Percentiles rank a stretch among this genome's conserved stretches.
Evolutionary conservation across 2,329 filamentous ascomycete genomes (phyloP).

Genomic region (Colletotrichum sp.): DNA sequence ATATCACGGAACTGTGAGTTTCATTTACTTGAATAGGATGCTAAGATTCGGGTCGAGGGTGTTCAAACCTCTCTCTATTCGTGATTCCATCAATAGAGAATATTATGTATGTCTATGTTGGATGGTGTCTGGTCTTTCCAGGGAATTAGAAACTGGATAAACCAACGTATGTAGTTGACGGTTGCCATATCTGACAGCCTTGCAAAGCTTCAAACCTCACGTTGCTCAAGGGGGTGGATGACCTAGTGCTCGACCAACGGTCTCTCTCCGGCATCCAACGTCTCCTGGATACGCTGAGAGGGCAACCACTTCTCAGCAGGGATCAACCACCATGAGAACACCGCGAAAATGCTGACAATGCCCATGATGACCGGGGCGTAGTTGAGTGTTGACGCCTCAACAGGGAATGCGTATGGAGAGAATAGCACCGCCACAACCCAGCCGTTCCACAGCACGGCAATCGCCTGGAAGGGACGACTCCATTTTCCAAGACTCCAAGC

Average conservation of each 20-base stretch:
- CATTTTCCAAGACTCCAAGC: constrained; percentile 47
- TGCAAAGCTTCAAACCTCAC: neutral
- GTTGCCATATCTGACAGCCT: neutral
- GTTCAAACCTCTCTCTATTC: neutral
- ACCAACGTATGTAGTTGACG: neutral
- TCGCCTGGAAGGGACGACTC: constrained; percentile 51
- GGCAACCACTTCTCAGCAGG: constrained; percentile 51
- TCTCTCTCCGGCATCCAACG: constrained; percentile 25
- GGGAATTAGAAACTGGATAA: accelerated
- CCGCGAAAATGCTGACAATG: constrained; percentile 49
- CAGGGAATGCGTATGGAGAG: constrained; percentile 49
- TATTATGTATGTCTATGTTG: neutral
- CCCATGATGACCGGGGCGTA: constrained; percentile 58
- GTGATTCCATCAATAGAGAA: neutral
- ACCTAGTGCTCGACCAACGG: neutral
- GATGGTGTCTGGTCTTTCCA: neutral
- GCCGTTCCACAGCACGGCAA: constrained; percentile 52
- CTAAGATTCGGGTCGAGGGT: neutral
- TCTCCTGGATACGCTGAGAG: constrained; percentile 43
- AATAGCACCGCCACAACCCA: constrained; percentile 54
- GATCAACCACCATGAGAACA: constrained; percentile 52
- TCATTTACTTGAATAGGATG: neutral
- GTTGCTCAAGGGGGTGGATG: neutral
- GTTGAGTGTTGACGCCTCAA: constrained; percentile 45
- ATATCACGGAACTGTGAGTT: no score